Base-by-base conservation (phyloP, 345 rosid species). In the Durio zibethinus region DNA sequence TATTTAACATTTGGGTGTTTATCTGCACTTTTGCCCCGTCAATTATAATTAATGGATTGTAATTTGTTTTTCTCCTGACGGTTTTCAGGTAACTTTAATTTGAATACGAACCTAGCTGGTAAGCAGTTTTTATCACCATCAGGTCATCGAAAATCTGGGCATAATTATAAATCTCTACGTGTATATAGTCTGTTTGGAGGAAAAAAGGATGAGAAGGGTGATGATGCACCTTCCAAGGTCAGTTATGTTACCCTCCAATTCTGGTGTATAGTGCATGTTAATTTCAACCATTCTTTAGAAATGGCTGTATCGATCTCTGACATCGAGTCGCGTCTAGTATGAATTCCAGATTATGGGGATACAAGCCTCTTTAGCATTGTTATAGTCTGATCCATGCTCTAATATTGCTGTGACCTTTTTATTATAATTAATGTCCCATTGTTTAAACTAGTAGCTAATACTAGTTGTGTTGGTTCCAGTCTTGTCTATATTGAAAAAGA, bases 121-220 rank as follows among this genome's bases (percentile, higher is more conserved):
- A 82, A 79, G 86, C 89, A 79, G 81, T 80, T 73, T 23, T 10
- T 84, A 45, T 82, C 81, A 29, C 81, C 76, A 81, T 61, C 87
- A 5, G 68, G 62, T 73, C 77, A 56, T 27, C 83, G 74, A 81
- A 85, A 79, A 52, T 48, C 77, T 67, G 77, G 78, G 68, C 75
- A 12, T 5, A 7, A 45, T 47, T 72, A 72, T 59, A 78, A 85
- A 80, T 74, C 88, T 76, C 80, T 91, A 57, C 85, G 84, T 50
- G 88, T 92, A 36, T 67, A 83, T 84, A 91, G 88, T 72, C 77
- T 90, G 14, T 94, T 94, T 78, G 98, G 98, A 78, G 97, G 96
- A 33, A 90, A 91, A 50, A 92, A 89, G 84, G 93, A 94, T 70
- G 94, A 88, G 60, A 86, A 86, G 75, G 73, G 87, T 45, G 93